Base-by-base conservation (phyloP, 257 asterid genomes). In the Anisodus tanguticus region DNA sequence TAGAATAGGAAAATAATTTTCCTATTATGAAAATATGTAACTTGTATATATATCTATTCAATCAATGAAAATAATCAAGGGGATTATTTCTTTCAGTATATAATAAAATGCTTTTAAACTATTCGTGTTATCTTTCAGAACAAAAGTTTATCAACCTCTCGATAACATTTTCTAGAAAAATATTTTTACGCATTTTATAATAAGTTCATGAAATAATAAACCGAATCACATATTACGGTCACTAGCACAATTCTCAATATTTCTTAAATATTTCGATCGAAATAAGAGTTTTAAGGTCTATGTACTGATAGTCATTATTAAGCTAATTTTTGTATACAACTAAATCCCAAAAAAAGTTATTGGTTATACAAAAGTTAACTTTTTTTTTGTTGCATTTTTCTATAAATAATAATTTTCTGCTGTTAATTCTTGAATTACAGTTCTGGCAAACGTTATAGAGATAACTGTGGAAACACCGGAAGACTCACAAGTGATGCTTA, bases 401-500 rank as follows among this genome's bases (percentile, higher is more conserved):
- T 41, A 2, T 11, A 9, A 4, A 51, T 58, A 54, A 39, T 41
- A 9, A 45, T 31, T 51, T 51, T 11, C 3, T 0, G 0, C 0
- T 22, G 41, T 49, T 68, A 37, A 58, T 43, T 57, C 1, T 39
- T 72, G 7, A 7, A 53, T 26, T 47, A 81, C 94, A 94, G 98
- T 93, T 77, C 80, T 93, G 58, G 97, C 96, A 6, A 89, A 90
- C 39, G 91, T 94, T 39, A 80, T 90, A 85, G 97, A 93, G 84
- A 81, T 90, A 85, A 89, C 92, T 2, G 93, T 93, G 3, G 96
- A 89, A 80, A 92, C 91, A 68, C 93, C 94, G 0, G 91, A 88
- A 10, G 98, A 94, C 79, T 86, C 95, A 41, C 96, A 92, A 69
- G 96, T 94, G 79, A 92, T 89, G 13, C 90, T 94, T 7, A 94